Percentiles rank a stretch among this genome's conserved stretches.
Conservation (phyloP, 805 yeast species). For the Grigorovia humatica region DNA sequence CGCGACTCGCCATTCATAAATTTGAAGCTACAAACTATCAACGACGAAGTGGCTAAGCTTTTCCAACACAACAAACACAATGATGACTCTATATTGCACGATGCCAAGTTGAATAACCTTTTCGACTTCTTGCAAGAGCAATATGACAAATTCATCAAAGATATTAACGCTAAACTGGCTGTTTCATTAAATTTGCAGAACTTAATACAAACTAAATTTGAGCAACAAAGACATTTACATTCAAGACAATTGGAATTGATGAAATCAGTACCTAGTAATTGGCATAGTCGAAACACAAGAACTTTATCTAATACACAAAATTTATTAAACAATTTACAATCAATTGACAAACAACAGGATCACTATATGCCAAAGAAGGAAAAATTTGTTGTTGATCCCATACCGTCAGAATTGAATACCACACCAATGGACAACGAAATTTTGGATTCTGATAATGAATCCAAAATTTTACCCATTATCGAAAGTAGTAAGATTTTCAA, state of each 20-base stretch:
- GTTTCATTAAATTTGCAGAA: background rate
- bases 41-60: background rate
- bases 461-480: background rate
- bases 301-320: background rate
- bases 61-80: background rate
- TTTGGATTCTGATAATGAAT: background rate
- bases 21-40: conserved; percentile 1
- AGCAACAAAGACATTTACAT: background rate
- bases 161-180: background rate
- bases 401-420: background rate
- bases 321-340: background rate
- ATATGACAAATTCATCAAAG: background rate
- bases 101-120: background rate
- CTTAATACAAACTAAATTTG: background rate
- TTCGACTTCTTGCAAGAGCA: background rate
- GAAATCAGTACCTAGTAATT: too few species aligned
- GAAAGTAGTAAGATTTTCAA: background rate
- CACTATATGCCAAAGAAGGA: too few species aligned
- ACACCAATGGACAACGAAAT: background rate
- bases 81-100: background rate
- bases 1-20: background rate
- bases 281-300: background rate
- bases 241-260: background rate
- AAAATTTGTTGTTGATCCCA: too few species aligned
- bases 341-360: too few species aligned